Evolutionary conservation across 1,284 basidiomycete genomes (phyloP).

Genomic region (Ceratobasidium theobromae): DNA sequence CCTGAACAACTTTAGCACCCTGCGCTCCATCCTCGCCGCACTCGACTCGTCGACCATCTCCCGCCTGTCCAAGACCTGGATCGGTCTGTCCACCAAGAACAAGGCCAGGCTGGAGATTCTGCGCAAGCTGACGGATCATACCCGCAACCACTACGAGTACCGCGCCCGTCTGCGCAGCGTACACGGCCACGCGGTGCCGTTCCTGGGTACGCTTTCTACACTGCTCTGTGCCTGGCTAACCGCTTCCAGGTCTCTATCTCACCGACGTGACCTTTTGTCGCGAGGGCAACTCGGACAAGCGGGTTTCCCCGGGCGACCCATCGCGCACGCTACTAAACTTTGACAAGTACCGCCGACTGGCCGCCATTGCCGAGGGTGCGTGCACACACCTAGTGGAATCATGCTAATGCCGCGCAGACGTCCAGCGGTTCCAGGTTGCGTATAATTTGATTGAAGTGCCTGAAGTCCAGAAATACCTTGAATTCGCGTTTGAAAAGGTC

Average conservation of each 20-base stretch:
- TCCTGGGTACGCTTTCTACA: conserved; percentile 65
- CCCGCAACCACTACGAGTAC: conserved; percentile 92
- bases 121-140: conserved; percentile 83
- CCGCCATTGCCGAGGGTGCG: conserved; percentile 80
- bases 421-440: conserved; percentile 89
- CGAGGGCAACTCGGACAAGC: conserved; percentile 87
- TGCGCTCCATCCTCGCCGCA: conserved; percentile 90
- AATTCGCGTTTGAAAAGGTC: conserved; percentile 67
- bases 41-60: conserved; percentile 94
- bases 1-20: conserved; percentile 89
- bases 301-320: conserved; percentile 75
- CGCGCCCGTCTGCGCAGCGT: conserved; percentile 79
- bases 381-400: not conserved
- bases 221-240: conserved; percentile 1
- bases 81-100: conserved; percentile 83
- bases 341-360: conserved; percentile 91
- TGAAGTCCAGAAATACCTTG: conserved; percentile 80
- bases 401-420: conserved; percentile 54
- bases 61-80: conserved; percentile 89
- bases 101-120: conserved; percentile 76
- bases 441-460: conserved; percentile 81
- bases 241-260: conserved; percentile 68
- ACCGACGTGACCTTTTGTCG: conserved; percentile 95
- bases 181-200: conserved; percentile 85
- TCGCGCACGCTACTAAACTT: conserved; percentile 90